A percentile compares a stretch with the other conserved stretches of the same genome.
Evolutionary conservation across 768 basidiomycete genomes (phyloP).

Genomic region (Galerina marginata): DNA sequence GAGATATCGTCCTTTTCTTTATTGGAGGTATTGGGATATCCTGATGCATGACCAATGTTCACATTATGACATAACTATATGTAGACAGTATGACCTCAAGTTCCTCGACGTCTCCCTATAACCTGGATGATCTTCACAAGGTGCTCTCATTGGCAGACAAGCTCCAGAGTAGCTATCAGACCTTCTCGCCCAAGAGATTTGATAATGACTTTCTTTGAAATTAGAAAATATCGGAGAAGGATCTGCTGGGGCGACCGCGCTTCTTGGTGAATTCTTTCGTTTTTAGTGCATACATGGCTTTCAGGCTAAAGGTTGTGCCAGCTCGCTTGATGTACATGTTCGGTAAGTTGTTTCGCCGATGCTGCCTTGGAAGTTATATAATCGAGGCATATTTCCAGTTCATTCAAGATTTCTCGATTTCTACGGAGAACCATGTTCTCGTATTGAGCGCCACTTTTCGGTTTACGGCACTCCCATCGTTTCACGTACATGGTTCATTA

Average conservation of each 20-base stretch:
- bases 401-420: constrained; percentile 50
- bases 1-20: constrained; percentile 43
- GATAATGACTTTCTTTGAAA: not conserved
- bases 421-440: constrained; percentile 50
- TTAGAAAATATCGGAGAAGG: constrained; percentile 33
- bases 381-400: constrained; percentile 22
- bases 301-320: constrained; percentile 14
- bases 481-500: constrained; percentile 44
- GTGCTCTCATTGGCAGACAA: constrained; percentile 40
- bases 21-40: constrained; percentile 37
- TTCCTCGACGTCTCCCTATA: constrained; percentile 45
- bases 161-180: constrained; percentile 36
- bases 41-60: not conserved
- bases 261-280: constrained; percentile 28
- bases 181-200: not conserved
- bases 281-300: not conserved
- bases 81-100: constrained; percentile 46
- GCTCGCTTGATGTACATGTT: constrained; percentile 51
- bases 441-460: constrained; percentile 49
- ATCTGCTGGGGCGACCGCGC: constrained; percentile 29
- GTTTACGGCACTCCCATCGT: constrained; percentile 34
- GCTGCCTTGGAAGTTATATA: not conserved
- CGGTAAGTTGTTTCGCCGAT: constrained; percentile 29
- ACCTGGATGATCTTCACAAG: constrained; percentile 39
- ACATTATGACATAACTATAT: not conserved